Base-by-base conservation (phyloP, 1,139 yeast genomes). In the Yamadazyma pseudoaaseri region DNA sequence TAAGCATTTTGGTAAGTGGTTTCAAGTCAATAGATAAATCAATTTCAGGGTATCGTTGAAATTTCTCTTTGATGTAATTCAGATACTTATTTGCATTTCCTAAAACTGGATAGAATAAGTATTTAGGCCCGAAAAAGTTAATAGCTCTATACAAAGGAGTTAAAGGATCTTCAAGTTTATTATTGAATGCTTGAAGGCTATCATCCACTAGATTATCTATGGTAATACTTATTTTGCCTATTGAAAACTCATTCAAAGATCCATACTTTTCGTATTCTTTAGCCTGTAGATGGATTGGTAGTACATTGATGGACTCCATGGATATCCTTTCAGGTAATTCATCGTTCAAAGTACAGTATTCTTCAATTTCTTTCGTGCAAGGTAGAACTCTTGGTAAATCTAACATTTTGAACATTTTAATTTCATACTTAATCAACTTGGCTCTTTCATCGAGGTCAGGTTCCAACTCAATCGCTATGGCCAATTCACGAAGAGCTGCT, bases 391-490 rank as follows among this genome's bases (percentile, higher is more conserved):
- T 31, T n/a, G 30, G 23, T 25, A 44, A 33, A 1, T 51, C 54
- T 26, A 56, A 33, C 8, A 37, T 31, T 8, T 45, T 40, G 28
- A 60, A 54, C 14, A 49, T 10, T 41, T 8, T 37, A 29, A 11
- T 12, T 13, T 34, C 30, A 22, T 37, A 37, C 12, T 18, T 17
- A 6, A 59, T 41, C 16, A 50, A 42, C 29, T 47, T 32, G 14
- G 47, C 47, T 29, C 52, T 40, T 15, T 47, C 49, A 5, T 27
- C 29, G 0, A 38, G 34, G 29, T 44, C 43, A 10, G 38, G 28
- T 29, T 58, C 58, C 18, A 46, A 33, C 36, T 62, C 68, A 7
- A 60, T 52, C 1, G 58, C 49, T 10, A 61, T 26, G 1, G 63
- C 50, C 12, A 58, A 35, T 34, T 59, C 58, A 20, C 66, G 37